Evolutionary conservation across 768 basidiomycete genomes (phyloP).

Genomic region (Boletales sp.): DNA sequence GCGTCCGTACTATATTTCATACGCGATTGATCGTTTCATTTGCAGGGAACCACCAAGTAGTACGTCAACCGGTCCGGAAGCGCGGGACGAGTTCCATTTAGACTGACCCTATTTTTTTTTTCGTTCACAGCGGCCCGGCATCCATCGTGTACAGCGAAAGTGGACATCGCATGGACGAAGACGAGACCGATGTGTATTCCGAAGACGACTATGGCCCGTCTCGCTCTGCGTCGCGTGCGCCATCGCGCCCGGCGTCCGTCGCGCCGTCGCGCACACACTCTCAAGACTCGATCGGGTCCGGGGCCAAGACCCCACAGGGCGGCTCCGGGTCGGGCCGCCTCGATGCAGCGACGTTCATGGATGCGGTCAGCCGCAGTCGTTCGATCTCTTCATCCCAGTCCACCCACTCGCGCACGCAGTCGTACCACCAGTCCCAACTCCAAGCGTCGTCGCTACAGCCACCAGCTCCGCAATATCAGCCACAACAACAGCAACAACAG

Average conservation of each 20-base stretch:
- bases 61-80: slow-evolving; percentile 33
- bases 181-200: slow-evolving; percentile 60
- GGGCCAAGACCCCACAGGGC: slow-evolving; percentile 30
- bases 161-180: slow-evolving; percentile 70
- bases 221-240: slow-evolving; percentile 30
- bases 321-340: slow-evolving; percentile 17
- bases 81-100: neutral
- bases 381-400: slow-evolving; percentile 20
- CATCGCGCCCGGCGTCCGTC: slow-evolving; percentile 43
- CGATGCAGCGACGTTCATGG: slow-evolving; percentile 23
- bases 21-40: slow-evolving; percentile 1
- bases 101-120: neutral
- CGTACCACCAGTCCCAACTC: slow-evolving; percentile 13
- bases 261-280: slow-evolving; percentile 55
- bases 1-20: neutral
- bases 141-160: slow-evolving; percentile 81
- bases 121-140: slow-evolving; percentile 58
- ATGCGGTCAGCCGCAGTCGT: slow-evolving; percentile 27
- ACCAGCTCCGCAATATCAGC: neutral
- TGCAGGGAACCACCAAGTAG: slow-evolving; percentile 69
- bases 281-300: slow-evolving; percentile 36
- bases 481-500: neutral
- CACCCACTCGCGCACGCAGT: slow-evolving; percentile 13
- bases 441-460: neutral
- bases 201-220: slow-evolving; percentile 55